Base-by-base conservation (phyloP, 1,284 basidiomycete genomes). In the Ganoderma lingzhi region DNA sequence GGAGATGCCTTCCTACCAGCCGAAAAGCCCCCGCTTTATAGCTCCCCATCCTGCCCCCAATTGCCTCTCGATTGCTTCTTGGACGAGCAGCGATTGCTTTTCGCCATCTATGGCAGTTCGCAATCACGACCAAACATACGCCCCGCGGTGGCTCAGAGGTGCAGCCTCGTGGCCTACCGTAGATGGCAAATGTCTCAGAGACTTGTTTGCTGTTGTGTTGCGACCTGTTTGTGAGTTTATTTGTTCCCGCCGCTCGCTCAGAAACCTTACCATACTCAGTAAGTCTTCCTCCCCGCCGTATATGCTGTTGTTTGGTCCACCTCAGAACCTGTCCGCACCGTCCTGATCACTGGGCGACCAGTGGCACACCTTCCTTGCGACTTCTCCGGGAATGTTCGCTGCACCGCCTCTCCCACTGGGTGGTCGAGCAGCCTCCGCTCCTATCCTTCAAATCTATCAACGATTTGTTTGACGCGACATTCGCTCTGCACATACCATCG, bases 1-100 rank as follows among this genome's bases (percentile, higher is more conserved):
- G 41, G 37, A 14, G 39, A 41, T 61, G 39, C 15, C 23, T 39
- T 61, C 19, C 59, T 17, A 42, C 9, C n/a, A 28, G n/a, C 35
- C 59, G 1, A 59, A n/a, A 10, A 10, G n/a, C 15, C 56, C 56
- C 35, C 59, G 35, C 59, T 60, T 60, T 60, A 60, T 60, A 60
- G 23, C 4, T 17, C 3, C 17, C 19, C 37, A 60, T 39, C 39
- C 35, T 15, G 39, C 35, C 9, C 8, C 35, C n/a, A 48, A 41
- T 60, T 39, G 59, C 39, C 39, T 41, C 39, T 41, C 39, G 39
- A 41, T 41, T 44, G 42, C 42, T 44, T 19, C 42, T 19, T 19
- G 17, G 17, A 19, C 42, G 42, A 44, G 42, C 17, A 17, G 42
- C 42, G 42, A 44, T 44, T 44, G 42, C 42, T 44, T 19, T 44